Conservation (phyloP, 805 yeast species). For the Hanseniaspora taiwanica region DNA sequence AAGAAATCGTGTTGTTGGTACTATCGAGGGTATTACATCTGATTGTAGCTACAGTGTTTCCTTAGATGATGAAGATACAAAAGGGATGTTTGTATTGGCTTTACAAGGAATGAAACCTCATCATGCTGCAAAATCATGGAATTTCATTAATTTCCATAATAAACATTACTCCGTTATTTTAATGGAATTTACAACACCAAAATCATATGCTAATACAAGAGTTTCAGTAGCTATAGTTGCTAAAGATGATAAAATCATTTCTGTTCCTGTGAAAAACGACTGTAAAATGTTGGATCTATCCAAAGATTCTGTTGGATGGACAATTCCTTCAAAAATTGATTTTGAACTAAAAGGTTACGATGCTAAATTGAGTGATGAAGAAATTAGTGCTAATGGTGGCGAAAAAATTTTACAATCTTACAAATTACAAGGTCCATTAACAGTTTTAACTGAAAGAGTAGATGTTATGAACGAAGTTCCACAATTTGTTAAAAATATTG, state of each 20-base stretch:
- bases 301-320: conserved; percentile 80
- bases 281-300: conserved; percentile 42
- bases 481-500: conserved; percentile 82
- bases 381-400: conserved; percentile 10
- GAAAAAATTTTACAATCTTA: conserved; percentile 30
- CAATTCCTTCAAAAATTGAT: conserved; percentile 56
- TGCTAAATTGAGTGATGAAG: conserved; percentile 31
- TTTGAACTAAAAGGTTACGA: conserved; percentile 36
- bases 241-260: conserved; percentile 45
- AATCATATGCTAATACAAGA: conserved; percentile 68
- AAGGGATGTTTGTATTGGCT: conserved; percentile 80
- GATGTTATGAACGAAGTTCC: conserved; percentile 98
- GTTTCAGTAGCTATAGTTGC: conserved; percentile 72
- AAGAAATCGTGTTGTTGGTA: conserved; percentile 59
- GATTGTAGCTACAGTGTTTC: conserved; percentile 12
- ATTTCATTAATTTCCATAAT: conserved; percentile 81
- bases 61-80: conserved; percentile 10
- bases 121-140: conserved; percentile 97
- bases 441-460: conserved; percentile 66
- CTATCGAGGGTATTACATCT: conserved; percentile 32
- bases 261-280: conserved; percentile 54
- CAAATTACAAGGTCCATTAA: conserved; percentile 46
- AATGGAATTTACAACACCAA: conserved; percentile 95
- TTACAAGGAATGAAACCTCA: conserved; percentile 98
- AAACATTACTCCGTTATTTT: conserved; percentile 58